phyloP scores from a whole-genome alignment of 2,329 filamentous ascomycete species.

The Lecanicillium sp. region DNA sequence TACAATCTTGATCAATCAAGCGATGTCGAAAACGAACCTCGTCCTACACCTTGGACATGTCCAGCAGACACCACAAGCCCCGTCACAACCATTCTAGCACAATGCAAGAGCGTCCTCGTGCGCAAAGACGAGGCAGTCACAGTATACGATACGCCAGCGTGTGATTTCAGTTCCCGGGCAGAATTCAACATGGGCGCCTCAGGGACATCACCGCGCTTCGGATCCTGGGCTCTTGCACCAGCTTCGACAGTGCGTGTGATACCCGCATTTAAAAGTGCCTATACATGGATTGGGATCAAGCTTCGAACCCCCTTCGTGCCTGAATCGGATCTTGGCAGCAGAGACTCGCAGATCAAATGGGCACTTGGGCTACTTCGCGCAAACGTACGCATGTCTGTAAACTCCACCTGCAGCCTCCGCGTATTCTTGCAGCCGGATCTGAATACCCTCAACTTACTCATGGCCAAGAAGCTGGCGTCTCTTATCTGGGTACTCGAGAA shows the following conservation, averaged over 20 bases:
- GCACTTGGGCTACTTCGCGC: slow-evolving; percentile 9
- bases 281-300: slow-evolving; percentile 18
- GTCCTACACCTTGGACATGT: not conserved
- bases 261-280: slow-evolving; percentile 12
- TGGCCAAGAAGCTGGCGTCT: slow-evolving; percentile 10
- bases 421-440: slow-evolving; percentile 4
- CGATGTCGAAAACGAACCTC: too few relatives aligned
- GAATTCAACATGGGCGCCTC: too few relatives aligned
- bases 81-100: too few relatives aligned
- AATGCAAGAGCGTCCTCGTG: too few relatives aligned
- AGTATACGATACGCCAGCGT: too few relatives aligned
- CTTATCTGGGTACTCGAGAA: slow-evolving; percentile 11
- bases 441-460: not conserved
- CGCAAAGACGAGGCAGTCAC: too few relatives aligned
- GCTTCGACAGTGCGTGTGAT: slow-evolving; percentile 5
- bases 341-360: not conserved
- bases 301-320: slow-evolving; percentile 13
- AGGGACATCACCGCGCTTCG: too few relatives aligned
- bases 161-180: too few relatives aligned
- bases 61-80: not conserved
- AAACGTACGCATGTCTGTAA: slow-evolving; percentile 14
- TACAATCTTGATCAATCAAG: too few relatives aligned
- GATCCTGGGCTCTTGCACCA: slow-evolving; percentile 11
- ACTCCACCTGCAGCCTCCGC: slow-evolving; percentile 16
- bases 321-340: not conserved